These are phyloP conservation scores for Lasiodiplodia gonubiensis DNA, from an alignment of 2,329 filamentous ascomycete genomes.

Conservation along the genomic window DNA sequence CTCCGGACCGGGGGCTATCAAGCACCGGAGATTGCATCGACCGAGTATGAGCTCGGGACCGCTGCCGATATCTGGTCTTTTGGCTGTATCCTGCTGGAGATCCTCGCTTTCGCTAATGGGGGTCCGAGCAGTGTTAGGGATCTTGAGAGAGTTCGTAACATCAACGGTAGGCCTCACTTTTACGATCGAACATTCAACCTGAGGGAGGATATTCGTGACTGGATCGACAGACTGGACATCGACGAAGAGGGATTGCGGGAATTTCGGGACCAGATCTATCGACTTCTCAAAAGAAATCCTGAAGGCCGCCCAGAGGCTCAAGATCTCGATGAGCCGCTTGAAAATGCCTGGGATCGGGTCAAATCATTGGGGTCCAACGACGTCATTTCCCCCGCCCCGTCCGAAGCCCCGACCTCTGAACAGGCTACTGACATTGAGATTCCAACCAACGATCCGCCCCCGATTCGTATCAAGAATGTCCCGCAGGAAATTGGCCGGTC, in stretches of 20 bases:
- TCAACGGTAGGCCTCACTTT: neutral
- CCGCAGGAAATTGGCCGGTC: neutral
- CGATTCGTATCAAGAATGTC: neutral
- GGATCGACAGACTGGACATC: neutral
- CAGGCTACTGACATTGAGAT: neutral
- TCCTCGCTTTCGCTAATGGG: neutral
- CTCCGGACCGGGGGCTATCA: conserved; percentile 6
- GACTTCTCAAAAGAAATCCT: neutral
- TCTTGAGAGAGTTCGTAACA: conserved; percentile 1
- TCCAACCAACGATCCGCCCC: neutral
- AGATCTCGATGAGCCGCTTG: neutral
- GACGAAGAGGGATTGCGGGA: neutral
- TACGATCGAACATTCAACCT: neutral
- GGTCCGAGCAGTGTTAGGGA: neutral
- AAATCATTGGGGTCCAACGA: neutral
- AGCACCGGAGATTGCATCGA: conserved; percentile 9
- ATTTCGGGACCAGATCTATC: neutral
- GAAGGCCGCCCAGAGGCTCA: neutral
- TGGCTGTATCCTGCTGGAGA: conserved; percentile 5
- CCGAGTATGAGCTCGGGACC: neutral
- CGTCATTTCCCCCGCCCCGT: neutral
- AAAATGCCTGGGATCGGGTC: neutral
- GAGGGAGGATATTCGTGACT: neutral
- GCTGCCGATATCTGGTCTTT: conserved; percentile 15
- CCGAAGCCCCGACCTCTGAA: neutral